phyloP scores from a whole-genome alignment of 768 basidiomycete species.

The Exidia glandulosa region DNA sequence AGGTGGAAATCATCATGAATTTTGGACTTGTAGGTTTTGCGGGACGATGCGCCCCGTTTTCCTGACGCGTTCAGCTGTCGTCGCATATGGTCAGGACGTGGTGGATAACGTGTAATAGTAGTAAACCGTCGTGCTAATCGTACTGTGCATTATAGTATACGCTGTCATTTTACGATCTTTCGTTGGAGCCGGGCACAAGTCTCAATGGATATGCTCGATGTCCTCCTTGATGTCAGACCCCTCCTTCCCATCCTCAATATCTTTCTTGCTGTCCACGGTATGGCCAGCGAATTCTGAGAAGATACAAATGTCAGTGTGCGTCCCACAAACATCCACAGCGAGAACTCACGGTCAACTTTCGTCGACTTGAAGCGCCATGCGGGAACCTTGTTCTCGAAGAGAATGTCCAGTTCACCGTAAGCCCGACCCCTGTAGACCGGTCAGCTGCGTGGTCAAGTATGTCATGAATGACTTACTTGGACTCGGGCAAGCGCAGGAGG shows the following conservation, averaged over 20 bases:
- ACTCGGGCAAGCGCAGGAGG: background rate
- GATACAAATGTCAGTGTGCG: background rate
- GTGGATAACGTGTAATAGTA: too few species aligned
- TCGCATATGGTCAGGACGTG: too few species aligned
- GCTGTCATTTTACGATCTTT: too few species aligned
- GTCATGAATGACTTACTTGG: slow-evolving; percentile 5
- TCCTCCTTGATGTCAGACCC: too few species aligned
- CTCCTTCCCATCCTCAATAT: slow-evolving; percentile 1
- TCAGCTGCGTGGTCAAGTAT: background rate
- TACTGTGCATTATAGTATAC: too few species aligned
- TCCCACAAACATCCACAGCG: background rate
- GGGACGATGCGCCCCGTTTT: slow-evolving; percentile 26
- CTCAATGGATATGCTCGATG: too few species aligned
- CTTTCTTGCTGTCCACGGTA: background rate
- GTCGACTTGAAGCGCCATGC: slow-evolving; percentile 21
- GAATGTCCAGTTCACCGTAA: slow-evolving; percentile 25
- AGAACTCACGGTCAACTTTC: slow-evolving; percentile 11
- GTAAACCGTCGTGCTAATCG: too few species aligned
- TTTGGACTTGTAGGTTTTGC: slow-evolving; percentile 70
- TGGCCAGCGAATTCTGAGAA: background rate
- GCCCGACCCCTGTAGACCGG: background rate
- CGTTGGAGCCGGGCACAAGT: too few species aligned
- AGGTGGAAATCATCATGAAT: slow-evolving; percentile 45
- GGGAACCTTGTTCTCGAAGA: slow-evolving; percentile 23
- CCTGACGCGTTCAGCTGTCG: too few species aligned